Base-by-base conservation (phyloP, 2,329 filamentous ascomycete genomes). In the Hirsutella rhossiliensis region DNA sequence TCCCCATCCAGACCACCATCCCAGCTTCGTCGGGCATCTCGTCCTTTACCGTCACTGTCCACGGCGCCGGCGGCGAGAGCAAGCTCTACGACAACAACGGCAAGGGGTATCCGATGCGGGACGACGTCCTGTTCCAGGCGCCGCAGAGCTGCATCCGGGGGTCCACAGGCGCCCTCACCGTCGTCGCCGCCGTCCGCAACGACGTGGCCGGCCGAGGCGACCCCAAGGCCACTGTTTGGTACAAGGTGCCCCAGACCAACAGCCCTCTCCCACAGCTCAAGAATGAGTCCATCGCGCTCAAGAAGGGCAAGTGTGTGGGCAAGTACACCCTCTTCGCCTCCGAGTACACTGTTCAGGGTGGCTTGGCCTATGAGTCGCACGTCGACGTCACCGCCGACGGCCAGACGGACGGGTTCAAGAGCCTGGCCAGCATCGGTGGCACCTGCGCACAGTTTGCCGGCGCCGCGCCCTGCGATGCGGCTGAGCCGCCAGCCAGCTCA, bases 11-110 rank as follows among this genome's bases (percentile, higher is more conserved):
- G n/a, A 51, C 56, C 27, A 60, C 73, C 45, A 71, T 88, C 52
- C 57, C 75, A 48, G 65, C 76, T 50, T 61, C 74, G 46, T 64
- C 73, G 45, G 69, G 82, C 49, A 75, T 86, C 60, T 72, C 81
- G 36, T 71, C 80, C 50, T 75, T 84, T 63, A 67, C 66, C 48
- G 56, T 79, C 53, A 60, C 72, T 2, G 53, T 80, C 43, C 72
- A 68, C 44, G 60, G 66, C 43, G 63, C 61, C 3, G 66, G 69
- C 47, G 75, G 74, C 7, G 62, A 64, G 15, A 67, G 59, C 19
- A 57, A 67, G 45, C 54, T 56, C 0, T 71, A 68, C 49, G 68
- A 78, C 52, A 81, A 80, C 56, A 80, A 80, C 50, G 76, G 75
- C 7, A 63, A 67, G 32, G 64, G 63, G 1, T 80, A 77, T 46